Percentiles rank a stretch among this genome's conserved stretches.
phyloP scores from a whole-genome alignment of 495 filamentous ascomycete genomes.

The Penicillium samsonianum region DNA sequence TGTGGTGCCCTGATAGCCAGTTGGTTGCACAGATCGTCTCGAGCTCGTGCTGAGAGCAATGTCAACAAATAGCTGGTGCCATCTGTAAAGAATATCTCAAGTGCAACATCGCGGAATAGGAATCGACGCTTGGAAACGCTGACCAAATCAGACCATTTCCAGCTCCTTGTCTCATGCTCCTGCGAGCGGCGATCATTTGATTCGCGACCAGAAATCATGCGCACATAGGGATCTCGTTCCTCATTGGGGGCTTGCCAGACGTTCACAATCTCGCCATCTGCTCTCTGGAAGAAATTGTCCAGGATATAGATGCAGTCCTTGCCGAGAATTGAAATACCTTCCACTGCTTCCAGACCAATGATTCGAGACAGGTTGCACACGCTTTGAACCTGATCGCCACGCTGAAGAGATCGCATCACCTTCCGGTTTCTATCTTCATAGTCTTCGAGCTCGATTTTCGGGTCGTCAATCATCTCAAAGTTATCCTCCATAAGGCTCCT shows the following conservation, averaged over 20 bases:
- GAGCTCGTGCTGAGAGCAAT: constrained; percentile 64
- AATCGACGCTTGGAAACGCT: constrained; percentile 97
- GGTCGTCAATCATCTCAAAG: constrained; percentile 92
- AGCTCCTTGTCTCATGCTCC: constrained; percentile 82
- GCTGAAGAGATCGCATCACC: constrained; percentile 91
- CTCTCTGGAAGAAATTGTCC: constrained; percentile 90
- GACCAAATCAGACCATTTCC: constrained; percentile 91
- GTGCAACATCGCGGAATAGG: constrained; percentile 89
- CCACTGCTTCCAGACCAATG: constrained; percentile 85
- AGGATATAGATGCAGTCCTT: constrained; percentile 91
- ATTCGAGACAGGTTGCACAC: constrained; percentile 95
- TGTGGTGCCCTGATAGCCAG: constrained; percentile 78
- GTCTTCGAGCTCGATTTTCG: constrained; percentile 75
- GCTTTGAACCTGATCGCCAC: constrained; percentile 87
- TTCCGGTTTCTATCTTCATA: constrained; percentile 98
- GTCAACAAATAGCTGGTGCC: constrained; percentile 93
- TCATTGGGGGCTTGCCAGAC: constrained; percentile 90
- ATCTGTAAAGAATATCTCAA: constrained; percentile 96
- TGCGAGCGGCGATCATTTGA: constrained; percentile 57
- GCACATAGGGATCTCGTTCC: constrained; percentile 91
- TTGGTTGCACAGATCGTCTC: constrained; percentile 77
- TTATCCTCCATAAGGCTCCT: constrained; percentile 68
- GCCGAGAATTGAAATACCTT: constrained; percentile 91
- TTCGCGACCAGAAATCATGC: constrained; percentile 84
- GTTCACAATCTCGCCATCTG: constrained; percentile 93